Percentiles rank a stretch among this genome's conserved stretches.
Conservation (phyloP, 2,329 filamentous ascomycete species). For the Fusarium proliferatum region DNA sequence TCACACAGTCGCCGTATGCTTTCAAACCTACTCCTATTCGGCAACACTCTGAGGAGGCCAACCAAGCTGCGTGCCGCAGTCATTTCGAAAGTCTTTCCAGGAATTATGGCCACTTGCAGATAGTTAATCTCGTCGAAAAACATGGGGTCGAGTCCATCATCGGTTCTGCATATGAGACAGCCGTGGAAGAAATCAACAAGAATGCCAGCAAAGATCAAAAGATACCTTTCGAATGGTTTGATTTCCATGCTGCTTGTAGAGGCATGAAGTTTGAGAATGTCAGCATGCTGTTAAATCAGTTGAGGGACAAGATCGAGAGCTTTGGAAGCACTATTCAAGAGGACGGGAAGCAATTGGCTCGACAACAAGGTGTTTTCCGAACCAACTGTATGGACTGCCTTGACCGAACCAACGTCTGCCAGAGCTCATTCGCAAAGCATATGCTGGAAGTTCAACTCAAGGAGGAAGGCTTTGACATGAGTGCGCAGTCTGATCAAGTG, state of each 20-base stretch:
- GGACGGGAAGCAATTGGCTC: conserved; percentile 55
- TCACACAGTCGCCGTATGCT: conserved; percentile 93
- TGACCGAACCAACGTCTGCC: conserved; percentile 94
- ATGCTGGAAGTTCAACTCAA: conserved; percentile 84
- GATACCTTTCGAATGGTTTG: conserved; percentile 90
- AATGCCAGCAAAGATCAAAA: conserved; percentile 58
- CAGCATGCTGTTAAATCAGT: conserved; percentile 76
- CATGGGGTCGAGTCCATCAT: conserved; percentile 84
- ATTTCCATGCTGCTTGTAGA: conserved; percentile 91
- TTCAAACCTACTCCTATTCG: conserved; percentile 87
- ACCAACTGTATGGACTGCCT: conserved; percentile 99
- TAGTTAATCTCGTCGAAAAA: conserved; percentile 89
- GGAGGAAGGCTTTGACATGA: conserved; percentile 79
- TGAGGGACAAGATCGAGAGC: conserved; percentile 74
- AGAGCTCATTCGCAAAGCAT: conserved; percentile 88
- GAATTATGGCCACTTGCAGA: conserved; percentile 81
- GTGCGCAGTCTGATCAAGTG: conserved; percentile 78
- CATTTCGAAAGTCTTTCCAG: conserved; percentile 79
- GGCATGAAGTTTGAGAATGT: conserved; percentile 99
- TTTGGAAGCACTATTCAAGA: conserved; percentile 76
- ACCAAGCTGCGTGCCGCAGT: conserved; percentile 79
- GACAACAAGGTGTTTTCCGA: conserved; percentile 81
- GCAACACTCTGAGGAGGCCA: conserved; percentile 83
- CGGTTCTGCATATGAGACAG: conserved; percentile 80
- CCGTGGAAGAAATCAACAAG: conserved; percentile 74